phyloP scores from a whole-genome alignment of 2,329 filamentous ascomycete species.

The Paracoccidioides brasiliensis region DNA sequence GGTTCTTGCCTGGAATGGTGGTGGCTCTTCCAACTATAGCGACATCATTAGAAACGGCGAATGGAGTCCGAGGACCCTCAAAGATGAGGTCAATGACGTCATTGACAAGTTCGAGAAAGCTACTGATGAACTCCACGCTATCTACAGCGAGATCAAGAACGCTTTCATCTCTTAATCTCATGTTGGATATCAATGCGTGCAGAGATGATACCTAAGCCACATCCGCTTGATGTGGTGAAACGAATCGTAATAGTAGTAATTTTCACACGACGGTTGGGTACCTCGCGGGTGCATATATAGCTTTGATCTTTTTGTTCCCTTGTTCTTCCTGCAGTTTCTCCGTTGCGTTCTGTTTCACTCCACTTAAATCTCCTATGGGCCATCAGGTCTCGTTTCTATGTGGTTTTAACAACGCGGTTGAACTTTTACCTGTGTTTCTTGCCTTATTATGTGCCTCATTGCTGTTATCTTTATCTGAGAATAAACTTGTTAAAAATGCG shows the following conservation, averaged over 20 bases:
- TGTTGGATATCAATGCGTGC: not conserved
- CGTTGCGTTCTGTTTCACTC: not conserved
- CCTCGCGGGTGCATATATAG: not conserved
- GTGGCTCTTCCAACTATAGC: constrained; percentile 81
- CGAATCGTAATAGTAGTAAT: not conserved
- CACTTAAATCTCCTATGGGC: not conserved
- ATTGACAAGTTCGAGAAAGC: constrained; percentile 37
- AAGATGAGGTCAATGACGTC: constrained; percentile 29
- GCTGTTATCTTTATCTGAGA: not conserved
- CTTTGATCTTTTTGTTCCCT: not conserved
- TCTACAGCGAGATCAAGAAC: constrained; percentile 32
- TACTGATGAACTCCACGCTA: constrained; percentile 34
- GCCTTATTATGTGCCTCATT: not conserved
- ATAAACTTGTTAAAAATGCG: too few species aligned
- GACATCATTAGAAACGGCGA: constrained; percentile 63
- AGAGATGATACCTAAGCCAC: not conserved
- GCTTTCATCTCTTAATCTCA: constrained; percentile 34
- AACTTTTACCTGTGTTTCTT: not conserved
- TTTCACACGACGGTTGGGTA: not conserved
- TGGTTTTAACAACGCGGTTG: not conserved
- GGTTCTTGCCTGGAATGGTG: constrained; percentile 97
- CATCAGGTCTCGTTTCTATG: not conserved
- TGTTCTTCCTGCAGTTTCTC: not conserved
- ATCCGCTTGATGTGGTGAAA: not conserved
- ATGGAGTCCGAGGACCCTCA: constrained; percentile 44